Evolutionary conservation across 2,329 filamentous ascomycete genomes (phyloP), one percentile per base, ranked within the genome.

Genomic region (Fusarium virguliforme): DNA sequence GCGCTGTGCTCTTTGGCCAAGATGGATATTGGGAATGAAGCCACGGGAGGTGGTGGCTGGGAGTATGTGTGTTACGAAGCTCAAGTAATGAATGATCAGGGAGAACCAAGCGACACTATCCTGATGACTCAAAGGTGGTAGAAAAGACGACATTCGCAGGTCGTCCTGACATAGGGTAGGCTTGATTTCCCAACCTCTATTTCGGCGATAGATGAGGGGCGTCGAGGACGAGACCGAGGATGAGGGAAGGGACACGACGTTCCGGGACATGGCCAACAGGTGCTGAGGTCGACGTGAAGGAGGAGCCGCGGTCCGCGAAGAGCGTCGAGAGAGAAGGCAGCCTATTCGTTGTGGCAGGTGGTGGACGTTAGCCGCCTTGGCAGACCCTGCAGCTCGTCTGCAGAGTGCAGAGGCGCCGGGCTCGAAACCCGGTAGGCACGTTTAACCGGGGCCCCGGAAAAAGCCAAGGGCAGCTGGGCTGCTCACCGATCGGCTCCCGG

Each of bases 221-320:
- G 35, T 46, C 6, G 30, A 53, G 30, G 48, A 53, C 18, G 50
- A 58, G 55, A 58, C 55, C n/a, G 30, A 58, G n/a, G 38, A 58
- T 58, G 13, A 18, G 55, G 55, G 55, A 58, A 58, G 40, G 37
- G 38, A 58, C 26, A 58, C 38, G 38, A 46, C 55, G 35, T 62
- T 62, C 37, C 37, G 26, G 18, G 13, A 46, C 48, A 62, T 46
- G 50, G 60, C 60, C 50, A 62, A 62, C 38, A 46, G 30, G 51
- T 54, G 46, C 56, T 50, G 56, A 59, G 56, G 56, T 59, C 40
- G 56, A 48, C 57, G 32, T 60, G 57, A 51, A 51, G 57, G 57
- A 60, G 57, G 57, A 60, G 57, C 22, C 41, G 56, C 56, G 56
- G 56, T 37, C 48, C 28, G 56, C 56, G 35, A 59, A 59, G 38